Base-by-base conservation (phyloP, 2,329 filamentous ascomycete genomes). In the Phialocephala sp. region DNA sequence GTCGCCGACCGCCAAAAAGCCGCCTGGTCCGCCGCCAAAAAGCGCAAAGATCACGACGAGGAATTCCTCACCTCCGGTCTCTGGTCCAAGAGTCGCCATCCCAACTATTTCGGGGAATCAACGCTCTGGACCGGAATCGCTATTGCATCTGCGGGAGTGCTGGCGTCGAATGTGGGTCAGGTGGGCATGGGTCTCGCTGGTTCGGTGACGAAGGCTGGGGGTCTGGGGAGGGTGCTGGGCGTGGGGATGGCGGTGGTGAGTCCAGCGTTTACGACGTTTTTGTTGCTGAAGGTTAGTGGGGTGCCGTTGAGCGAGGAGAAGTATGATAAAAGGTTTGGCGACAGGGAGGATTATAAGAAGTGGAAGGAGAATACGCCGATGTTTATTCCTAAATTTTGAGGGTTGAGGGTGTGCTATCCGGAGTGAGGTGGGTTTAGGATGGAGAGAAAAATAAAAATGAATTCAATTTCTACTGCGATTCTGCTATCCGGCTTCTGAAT, bases 101-200 rank as follows among this genome's bases (percentile, higher is more conserved):
- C 89, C 0, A 90, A 91, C 73, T 91, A 91, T 79, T 90, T 91
- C 74, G 89, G 89, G n/a, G 89, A 91, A 76, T 83, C 82, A 35
- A 89, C 86, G 12, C 79, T 92, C 37, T 92, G 89, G 89, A 87
- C 85, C 0, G 89, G 89, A 1, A 84, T 91, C 65, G 87, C 89
- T 0, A 84, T 86, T 5, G 77, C 81, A 0, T 83, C 86, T 0
- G 86, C 83, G 0, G 87, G 88, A 0, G 79, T 87, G 0, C 78
- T 92, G 58, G 76, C 84, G 1, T 79, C 80, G 15, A 78, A 77
- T n/a, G 82, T 85, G 0, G 85, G 85, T 1, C 85, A 87, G 74
- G 72, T 80, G 1, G 87, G 84, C 0, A 82, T 91, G 72, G 87
- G 87, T 0, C 72, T 89, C 43, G 79, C 81, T 9, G 81, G 83